Evolutionary conservation across 2,329 filamentous ascomycete species (phyloP).

Genomic region (Pyrenochaeta sp.): DNA sequence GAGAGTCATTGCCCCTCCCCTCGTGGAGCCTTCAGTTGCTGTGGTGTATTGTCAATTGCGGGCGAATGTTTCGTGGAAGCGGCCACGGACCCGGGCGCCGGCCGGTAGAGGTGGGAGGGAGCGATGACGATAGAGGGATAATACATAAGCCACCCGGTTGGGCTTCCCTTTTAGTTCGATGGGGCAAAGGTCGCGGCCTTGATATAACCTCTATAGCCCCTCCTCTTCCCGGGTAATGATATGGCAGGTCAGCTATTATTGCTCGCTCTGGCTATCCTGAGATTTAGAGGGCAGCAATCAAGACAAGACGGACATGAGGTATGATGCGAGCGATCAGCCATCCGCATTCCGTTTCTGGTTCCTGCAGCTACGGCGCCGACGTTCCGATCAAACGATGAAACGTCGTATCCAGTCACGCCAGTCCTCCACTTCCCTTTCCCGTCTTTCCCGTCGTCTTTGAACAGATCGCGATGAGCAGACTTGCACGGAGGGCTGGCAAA

Average conservation of each 20-base stretch:
- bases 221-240: not conserved
- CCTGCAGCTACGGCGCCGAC: constrained; percentile 8
- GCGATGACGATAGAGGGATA: constrained; percentile 14
- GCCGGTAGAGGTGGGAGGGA: constrained; percentile 8
- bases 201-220: not conserved
- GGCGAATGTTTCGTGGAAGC: constrained; percentile 9
- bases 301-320: not conserved
- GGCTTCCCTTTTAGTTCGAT: not conserved
- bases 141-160: constrained; percentile 1
- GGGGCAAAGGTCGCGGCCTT: constrained; percentile 7
- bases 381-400: constrained; percentile 2
- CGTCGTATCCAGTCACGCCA: not conserved
- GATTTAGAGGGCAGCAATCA: constrained; percentile 1
- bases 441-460: not conserved
- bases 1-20: constrained; percentile 37
- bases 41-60: constrained; percentile 4
- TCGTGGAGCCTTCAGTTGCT: constrained; percentile 11
- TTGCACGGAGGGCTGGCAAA: not conserved
- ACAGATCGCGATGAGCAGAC: not conserved
- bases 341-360: not conserved
- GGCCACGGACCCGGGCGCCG: constrained; percentile 18
- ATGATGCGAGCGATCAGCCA: constrained; percentile 1
- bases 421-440: not conserved
- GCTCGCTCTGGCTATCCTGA: not conserved
- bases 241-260: not conserved